Evolutionary conservation across 176 grass and related monocot genomes (phyloP).

Genomic region (Cymbopogon citratus): DNA sequence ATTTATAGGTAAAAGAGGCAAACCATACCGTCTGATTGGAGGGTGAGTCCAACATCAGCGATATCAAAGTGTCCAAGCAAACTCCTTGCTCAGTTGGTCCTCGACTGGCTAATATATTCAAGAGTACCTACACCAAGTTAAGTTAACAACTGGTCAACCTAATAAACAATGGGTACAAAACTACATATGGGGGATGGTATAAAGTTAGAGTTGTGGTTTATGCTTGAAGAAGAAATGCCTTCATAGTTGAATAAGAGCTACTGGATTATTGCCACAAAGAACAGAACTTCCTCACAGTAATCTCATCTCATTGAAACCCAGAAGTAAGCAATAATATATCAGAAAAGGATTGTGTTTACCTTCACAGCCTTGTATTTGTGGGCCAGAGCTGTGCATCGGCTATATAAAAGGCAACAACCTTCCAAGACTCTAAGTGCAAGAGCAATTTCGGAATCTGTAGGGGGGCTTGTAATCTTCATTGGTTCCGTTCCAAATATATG

Average conservation of each 20-base stretch:
- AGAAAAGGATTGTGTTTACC: slow-evolving; percentile 37
- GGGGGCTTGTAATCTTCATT: slow-evolving; percentile 69
- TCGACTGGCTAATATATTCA: slow-evolving; percentile 81
- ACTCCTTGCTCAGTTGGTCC: slow-evolving; percentile 72
- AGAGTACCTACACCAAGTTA: slow-evolving; percentile 62
- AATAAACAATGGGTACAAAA: neutral
- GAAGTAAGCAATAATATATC: neutral
- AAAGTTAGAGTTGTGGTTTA: neutral
- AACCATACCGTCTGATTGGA: slow-evolving; percentile 72
- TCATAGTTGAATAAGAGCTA: slow-evolving; percentile 4
- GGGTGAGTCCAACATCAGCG: slow-evolving; percentile 89
- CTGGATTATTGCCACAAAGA: neutral
- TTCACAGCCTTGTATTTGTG: slow-evolving; percentile 92
- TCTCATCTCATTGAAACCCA: neutral
- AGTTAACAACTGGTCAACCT: slow-evolving; percentile 12
- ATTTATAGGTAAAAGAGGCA: slow-evolving; percentile 16
- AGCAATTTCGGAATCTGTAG: slow-evolving; percentile 85
- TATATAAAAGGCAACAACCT: slow-evolving; percentile 95
- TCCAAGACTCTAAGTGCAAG: slow-evolving; percentile 95
- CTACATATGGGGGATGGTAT: slow-evolving; percentile 1
- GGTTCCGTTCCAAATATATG: slow-evolving; percentile 79
- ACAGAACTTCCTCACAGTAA: neutral
- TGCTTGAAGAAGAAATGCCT: neutral
- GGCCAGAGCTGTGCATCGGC: slow-evolving; percentile 70
- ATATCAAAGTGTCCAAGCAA: slow-evolving; percentile 90